A percentile compares a stretch with the other conserved stretches of the same genome.
Evolutionary conservation across 2,329 filamentous ascomycete species (phyloP).

Genomic region (Xylariaceae sp.): DNA sequence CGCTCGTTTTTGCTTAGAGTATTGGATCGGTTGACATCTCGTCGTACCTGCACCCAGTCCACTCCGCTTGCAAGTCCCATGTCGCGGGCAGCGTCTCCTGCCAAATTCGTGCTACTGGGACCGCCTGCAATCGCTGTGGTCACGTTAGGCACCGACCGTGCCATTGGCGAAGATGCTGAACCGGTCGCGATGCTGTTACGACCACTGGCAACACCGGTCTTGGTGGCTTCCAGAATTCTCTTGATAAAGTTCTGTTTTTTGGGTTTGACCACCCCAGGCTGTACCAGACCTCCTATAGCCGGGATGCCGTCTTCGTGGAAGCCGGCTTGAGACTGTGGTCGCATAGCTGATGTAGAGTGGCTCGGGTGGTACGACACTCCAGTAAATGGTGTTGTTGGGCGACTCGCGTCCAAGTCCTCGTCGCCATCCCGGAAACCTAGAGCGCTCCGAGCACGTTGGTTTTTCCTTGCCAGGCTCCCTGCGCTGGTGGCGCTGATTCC

Average conservation of each 20-base stretch:
- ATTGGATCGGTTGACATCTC: slow-evolving; percentile 94
- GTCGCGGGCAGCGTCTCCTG: slow-evolving; percentile 64
- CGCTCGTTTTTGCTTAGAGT: slow-evolving; percentile 88
- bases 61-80: slow-evolving; percentile 66
- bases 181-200: slow-evolving; percentile 79
- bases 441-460: slow-evolving; percentile 65
- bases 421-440: slow-evolving; percentile 60
- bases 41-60: slow-evolving; percentile 97
- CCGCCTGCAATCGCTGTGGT: slow-evolving; percentile 51
- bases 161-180: slow-evolving; percentile 46
- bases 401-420: slow-evolving; percentile 49
- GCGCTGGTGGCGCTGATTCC: slow-evolving; percentile 94
- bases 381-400: slow-evolving; percentile 68
- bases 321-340: slow-evolving; percentile 68
- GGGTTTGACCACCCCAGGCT: slow-evolving; percentile 60
- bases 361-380: slow-evolving; percentile 91
- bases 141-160: slow-evolving; percentile 44
- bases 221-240: slow-evolving; percentile 91
- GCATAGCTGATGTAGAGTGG: slow-evolving; percentile 64
- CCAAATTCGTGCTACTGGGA: slow-evolving; percentile 41
- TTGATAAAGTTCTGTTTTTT: slow-evolving; percentile 92
- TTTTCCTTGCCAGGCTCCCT: slow-evolving; percentile 84
- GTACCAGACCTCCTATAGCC: slow-evolving; percentile 75
- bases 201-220: slow-evolving; percentile 88
- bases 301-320: slow-evolving; percentile 67